Conservation (phyloP, 441 rosid species). For the Jatropha multifida region DNA sequence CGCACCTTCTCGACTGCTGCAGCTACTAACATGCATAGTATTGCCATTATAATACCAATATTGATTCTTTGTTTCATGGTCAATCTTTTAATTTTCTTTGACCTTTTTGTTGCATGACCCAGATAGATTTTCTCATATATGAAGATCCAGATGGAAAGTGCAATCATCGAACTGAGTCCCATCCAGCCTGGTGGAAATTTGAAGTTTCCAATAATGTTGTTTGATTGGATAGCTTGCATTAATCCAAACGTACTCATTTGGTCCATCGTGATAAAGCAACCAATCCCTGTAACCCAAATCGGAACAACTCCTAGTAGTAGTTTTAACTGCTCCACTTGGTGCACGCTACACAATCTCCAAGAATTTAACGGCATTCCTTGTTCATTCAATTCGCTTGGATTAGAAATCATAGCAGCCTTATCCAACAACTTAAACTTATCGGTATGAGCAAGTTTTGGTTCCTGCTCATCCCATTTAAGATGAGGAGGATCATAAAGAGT, state of each 20-base stretch:
- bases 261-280: conserved; percentile 52
- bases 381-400: conserved; percentile 36
- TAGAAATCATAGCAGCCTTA: conserved; percentile 42
- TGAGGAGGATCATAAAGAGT: conserved; percentile 42
- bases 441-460: conserved; percentile 31
- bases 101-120: conserved; percentile 28
- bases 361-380: conserved; percentile 34
- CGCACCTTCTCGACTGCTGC: conserved; percentile 47
- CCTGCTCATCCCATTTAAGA: conserved; percentile 9
- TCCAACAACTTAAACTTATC: conserved; percentile 41
- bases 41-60: conserved; percentile 50
- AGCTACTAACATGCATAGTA: conserved; percentile 46
- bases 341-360: conserved; percentile 57
- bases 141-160: conserved; percentile 60
- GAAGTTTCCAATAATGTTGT: conserved; percentile 32
- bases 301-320: conserved; percentile 44
- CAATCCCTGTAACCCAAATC: conserved; percentile 57
- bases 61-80: conserved; percentile 45
- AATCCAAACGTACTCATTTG: conserved; percentile 48
- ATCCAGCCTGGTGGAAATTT: conserved; percentile 63
- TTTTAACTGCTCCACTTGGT: conserved; percentile 57
- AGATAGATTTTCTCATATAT: conserved; percentile 44
- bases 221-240: conserved; percentile 52
- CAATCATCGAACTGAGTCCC: conserved; percentile 51
- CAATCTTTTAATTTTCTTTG: conserved; percentile 35